These are phyloP conservation scores for Nakaseomyces sp. DNA, from an alignment of 1,139 yeast genomes.

Conservation along the genomic window DNA sequence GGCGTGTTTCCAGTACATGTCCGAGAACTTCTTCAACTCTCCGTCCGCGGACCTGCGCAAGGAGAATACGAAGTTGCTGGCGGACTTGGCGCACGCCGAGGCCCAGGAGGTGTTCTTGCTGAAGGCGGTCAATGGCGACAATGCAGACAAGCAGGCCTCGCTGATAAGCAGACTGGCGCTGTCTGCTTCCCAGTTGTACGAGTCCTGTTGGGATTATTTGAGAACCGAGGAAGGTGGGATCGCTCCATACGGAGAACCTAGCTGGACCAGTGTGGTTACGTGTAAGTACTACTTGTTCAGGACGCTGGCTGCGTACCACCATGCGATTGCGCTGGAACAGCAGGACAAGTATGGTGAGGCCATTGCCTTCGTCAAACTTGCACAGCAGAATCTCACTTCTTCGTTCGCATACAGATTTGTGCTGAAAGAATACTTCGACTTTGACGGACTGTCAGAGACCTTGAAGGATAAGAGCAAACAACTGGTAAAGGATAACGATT, in stretches of 20 bases:
- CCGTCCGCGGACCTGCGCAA: constrained; percentile 74
- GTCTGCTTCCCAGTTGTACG: constrained; percentile 51
- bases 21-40: constrained; percentile 81
- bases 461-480: constrained; percentile 30
- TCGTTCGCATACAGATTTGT: constrained; percentile 21
- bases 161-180: constrained; percentile 65
- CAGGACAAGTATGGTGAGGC: constrained; percentile 64
- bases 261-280: constrained; percentile 38
- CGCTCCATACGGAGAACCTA: constrained; percentile 28
- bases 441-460: constrained; percentile 23
- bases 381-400: constrained; percentile 31
- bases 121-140: constrained; percentile 42
- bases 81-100: constrained; percentile 68
- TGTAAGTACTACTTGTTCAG: constrained; percentile 40
- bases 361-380: constrained; percentile 54
- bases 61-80: constrained; percentile 57
- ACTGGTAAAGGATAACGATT: constrained; percentile 76
- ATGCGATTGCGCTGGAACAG: constrained; percentile 33
- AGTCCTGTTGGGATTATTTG: constrained; percentile 40
- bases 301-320: constrained; percentile 40
- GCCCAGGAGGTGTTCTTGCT: constrained; percentile 77
- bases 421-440: constrained; percentile 29
- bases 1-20: constrained; percentile 63
- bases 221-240: constrained; percentile 40
- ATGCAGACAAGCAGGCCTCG: constrained; percentile 43